Evolutionary conservation across 164 flowering plant species (phyloP).

Genomic region (Houttuynia cordata): DNA sequence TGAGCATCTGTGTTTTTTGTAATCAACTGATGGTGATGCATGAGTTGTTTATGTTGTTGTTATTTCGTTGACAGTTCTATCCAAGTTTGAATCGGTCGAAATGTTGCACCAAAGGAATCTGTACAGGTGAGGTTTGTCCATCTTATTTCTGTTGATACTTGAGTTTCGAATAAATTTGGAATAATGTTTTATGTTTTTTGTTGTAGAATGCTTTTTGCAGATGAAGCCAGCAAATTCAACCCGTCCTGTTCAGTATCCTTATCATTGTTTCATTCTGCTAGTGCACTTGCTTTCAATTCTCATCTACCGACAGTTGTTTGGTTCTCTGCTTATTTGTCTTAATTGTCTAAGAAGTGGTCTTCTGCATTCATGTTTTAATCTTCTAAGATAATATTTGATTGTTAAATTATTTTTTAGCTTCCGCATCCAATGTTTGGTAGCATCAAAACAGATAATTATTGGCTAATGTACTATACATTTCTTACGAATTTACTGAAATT

Average conservation of each 20-base stretch:
- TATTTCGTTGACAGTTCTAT: conserved; percentile 12
- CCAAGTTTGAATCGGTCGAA: conserved; percentile 29
- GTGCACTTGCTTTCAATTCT: background rate
- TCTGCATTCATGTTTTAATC: too few relatives aligned
- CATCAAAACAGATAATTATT: too few relatives aligned
- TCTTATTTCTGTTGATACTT: background rate
- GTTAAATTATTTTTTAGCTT: too few relatives aligned
- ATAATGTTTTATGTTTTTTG: conserved; percentile 4
- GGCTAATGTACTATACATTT: too few relatives aligned
- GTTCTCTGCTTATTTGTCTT: too few relatives aligned
- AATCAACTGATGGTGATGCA: background rate
- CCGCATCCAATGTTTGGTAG: too few relatives aligned
- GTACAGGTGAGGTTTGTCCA: conserved; percentile 17
- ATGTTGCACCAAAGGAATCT: conserved; percentile 26
- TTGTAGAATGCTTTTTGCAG: conserved; percentile 29
- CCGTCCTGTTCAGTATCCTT: conserved; percentile 23
- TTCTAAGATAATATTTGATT: too few relatives aligned
- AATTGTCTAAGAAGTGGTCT: too few relatives aligned
- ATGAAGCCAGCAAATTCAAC: conserved; percentile 21
- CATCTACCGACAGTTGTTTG: too few relatives aligned
- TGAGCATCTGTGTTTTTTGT: background rate
- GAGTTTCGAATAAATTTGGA: background rate
- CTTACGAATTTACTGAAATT: too few relatives aligned
- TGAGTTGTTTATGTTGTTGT: conserved; percentile 1
- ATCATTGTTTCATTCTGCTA: background rate